Conservation (phyloP, 2,329 filamentous ascomycete genomes). For the Bipolaris victoriae region DNA sequence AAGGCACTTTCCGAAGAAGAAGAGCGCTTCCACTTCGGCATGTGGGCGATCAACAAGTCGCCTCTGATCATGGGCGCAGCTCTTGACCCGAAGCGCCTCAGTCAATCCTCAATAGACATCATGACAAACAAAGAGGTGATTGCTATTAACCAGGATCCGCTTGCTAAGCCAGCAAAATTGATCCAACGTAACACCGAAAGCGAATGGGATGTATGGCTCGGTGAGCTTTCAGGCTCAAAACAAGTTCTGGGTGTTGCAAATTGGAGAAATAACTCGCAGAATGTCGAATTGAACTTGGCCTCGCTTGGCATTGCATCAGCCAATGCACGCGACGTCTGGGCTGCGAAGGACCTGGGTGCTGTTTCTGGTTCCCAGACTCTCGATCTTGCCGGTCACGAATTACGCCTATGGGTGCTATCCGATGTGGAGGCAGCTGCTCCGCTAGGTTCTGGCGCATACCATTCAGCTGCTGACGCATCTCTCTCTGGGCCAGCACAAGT, state of each 20-base stretch:
- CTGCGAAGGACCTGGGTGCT: constrained; percentile 28
- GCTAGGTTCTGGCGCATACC: constrained; percentile 32
- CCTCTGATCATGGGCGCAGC: constrained; percentile 54
- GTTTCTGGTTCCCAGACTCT: constrained; percentile 25
- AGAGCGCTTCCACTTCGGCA: constrained; percentile 54
- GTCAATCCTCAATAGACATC: constrained; percentile 34
- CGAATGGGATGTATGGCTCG: constrained; percentile 49
- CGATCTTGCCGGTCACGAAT: constrained; percentile 33
- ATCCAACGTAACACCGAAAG: constrained; percentile 50
- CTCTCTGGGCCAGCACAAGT: constrained; percentile 38
- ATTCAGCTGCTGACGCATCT: constrained; percentile 40
- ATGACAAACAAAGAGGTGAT: constrained; percentile 61
- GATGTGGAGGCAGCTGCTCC: constrained; percentile 29
- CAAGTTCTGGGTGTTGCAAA: constrained; percentile 49
- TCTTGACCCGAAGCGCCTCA: constrained; percentile 35
- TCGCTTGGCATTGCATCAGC: constrained; percentile 44
- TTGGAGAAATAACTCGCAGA: constrained; percentile 44
- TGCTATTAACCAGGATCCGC: constrained; percentile 63
- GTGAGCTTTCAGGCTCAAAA: constrained; percentile 45
- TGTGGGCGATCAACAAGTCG: constrained; percentile 56
- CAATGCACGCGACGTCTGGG: constrained; percentile 48
- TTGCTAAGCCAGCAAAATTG: constrained; percentile 60
- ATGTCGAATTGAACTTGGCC: constrained; percentile 40
- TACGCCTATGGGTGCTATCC: constrained; percentile 45
- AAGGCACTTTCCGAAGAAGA: constrained; percentile 46